These are phyloP conservation scores for Colletotrichum liaoningense DNA, from an alignment of 2,329 filamentous ascomycete genomes.

Conservation along the genomic window DNA sequence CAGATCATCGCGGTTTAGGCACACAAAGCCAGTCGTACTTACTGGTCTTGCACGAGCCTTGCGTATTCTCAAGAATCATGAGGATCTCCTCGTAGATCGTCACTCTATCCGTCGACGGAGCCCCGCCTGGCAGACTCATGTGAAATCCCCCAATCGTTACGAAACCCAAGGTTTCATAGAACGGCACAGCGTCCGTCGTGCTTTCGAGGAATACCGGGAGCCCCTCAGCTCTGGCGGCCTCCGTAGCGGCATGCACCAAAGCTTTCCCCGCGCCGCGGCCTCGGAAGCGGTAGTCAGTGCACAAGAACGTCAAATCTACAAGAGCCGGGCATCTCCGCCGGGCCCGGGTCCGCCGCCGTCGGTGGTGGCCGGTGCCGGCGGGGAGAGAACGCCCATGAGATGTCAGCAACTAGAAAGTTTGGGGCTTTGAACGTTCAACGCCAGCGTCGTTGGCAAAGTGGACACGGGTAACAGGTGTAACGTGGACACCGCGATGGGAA, in stretches of 20 bases:
- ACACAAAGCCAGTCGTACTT: neutral
- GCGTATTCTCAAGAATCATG: slow-evolving; percentile 5
- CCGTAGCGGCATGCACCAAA: slow-evolving; percentile 47
- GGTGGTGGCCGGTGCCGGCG: neutral
- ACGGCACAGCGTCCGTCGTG: slow-evolving; percentile 49
- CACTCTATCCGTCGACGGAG: neutral
- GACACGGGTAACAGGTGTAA: neutral
- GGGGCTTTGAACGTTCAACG: neutral
- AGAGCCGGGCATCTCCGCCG: slow-evolving; percentile 5
- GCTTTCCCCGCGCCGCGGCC: slow-evolving; percentile 49
- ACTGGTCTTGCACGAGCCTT: neutral
- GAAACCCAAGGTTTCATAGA: slow-evolving; percentile 54
- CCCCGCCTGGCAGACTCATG: slow-evolving; percentile 46
- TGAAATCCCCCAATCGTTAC: slow-evolving; percentile 44
- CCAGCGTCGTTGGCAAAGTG: neutral
- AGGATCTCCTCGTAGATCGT: neutral
- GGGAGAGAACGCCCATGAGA: neutral
- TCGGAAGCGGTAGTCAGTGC: slow-evolving; percentile 48
- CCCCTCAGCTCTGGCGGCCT: slow-evolving; percentile 44
- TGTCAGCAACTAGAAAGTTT: neutral
- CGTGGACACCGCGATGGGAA: neutral
- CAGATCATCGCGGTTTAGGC: neutral
- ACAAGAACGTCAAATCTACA: slow-evolving; percentile 53
- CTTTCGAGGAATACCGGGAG: slow-evolving; percentile 52
- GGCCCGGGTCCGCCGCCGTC: neutral